phyloP scores from a whole-genome alignment of 108 stramenopile species.

The Tribonema minus region DNA sequence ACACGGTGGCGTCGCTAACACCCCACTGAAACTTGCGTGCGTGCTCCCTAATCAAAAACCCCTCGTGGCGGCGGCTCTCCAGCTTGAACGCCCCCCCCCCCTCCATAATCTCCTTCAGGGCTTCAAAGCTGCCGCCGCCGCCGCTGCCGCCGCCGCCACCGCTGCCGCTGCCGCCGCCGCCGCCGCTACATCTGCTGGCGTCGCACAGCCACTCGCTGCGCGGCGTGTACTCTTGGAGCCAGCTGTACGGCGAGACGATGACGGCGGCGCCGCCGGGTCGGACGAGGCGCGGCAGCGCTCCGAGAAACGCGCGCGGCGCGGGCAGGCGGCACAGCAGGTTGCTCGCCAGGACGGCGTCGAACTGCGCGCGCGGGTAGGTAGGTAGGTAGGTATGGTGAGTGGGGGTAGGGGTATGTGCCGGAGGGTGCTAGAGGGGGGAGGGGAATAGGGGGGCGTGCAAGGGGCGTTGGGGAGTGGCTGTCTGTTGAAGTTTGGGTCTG shows the following conservation, averaged over 20 bases:
- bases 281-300: conserved; percentile 63
- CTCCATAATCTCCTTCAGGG: conserved; percentile 63
- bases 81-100: conserved; percentile 68
- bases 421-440: too few relatives aligned
- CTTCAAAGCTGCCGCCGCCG: not conserved
- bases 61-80: conserved; percentile 75
- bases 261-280: conserved; percentile 82
- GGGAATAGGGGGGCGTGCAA: too few relatives aligned
- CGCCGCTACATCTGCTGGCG: not conserved
- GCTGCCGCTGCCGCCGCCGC: not conserved
- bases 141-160: not conserved
- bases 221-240: conserved; percentile 84
- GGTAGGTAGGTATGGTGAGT: too few relatives aligned
- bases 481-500: too few relatives aligned
- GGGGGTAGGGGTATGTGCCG: too few relatives aligned
- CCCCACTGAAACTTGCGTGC: conserved; percentile 89
- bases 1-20: conserved; percentile 80
- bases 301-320: conserved; percentile 74
- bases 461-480: too few relatives aligned
- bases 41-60: conserved; percentile 87
- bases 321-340: conserved; percentile 86
- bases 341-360: conserved; percentile 82
- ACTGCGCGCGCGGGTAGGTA: too few relatives aligned
- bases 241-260: conserved; percentile 80
- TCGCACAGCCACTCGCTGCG: conserved; percentile 1